Conservation (phyloP, 2,329 filamentous ascomycete species). For the Geosmithia flava region DNA sequence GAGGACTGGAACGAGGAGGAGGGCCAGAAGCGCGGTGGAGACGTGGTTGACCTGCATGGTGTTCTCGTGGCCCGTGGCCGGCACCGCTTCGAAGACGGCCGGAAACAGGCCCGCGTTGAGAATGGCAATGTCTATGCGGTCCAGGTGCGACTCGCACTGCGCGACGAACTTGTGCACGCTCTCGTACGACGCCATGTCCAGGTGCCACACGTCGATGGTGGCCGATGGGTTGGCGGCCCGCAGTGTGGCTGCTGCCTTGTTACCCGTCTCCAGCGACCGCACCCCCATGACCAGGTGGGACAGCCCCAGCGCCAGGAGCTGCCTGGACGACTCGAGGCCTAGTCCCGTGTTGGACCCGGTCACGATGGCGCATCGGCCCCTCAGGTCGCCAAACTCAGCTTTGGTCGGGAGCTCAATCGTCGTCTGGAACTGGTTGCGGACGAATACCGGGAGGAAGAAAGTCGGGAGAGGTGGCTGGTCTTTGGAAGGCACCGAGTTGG, state of each 20-base stretch:
- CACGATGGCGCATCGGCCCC: conserved; percentile 24
- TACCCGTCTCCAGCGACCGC: conserved; percentile 12
- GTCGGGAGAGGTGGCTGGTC: not conserved
- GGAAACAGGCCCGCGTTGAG: conserved; percentile 19
- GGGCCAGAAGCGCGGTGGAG: conserved; percentile 13
- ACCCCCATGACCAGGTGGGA: conserved; percentile 27
- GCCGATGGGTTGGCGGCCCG: not conserved
- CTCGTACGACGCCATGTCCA: conserved; percentile 13
- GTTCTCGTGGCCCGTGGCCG: conserved; percentile 14
- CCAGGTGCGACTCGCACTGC: conserved; percentile 6
- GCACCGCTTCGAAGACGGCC: conserved; percentile 6
- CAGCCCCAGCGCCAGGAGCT: conserved; percentile 22
- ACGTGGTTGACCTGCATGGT: conserved; percentile 19
- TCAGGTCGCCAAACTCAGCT: not conserved
- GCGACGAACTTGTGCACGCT: conserved; percentile 9
- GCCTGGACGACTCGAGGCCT: conserved; percentile 26
- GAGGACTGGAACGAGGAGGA: conserved; percentile 13
- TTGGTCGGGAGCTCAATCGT: not conserved
- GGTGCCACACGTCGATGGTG: conserved; percentile 10
- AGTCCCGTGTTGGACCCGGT: conserved; percentile 31
- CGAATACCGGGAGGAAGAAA: not conserved
- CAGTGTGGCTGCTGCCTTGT: conserved; percentile 5
- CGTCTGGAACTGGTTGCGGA: not conserved
- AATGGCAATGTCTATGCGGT: conserved; percentile 12
- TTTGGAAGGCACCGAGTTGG: not conserved